phyloP scores from a whole-genome alignment of 2,329 filamentous ascomycete species.

The Colletotrichum paranaense region DNA sequence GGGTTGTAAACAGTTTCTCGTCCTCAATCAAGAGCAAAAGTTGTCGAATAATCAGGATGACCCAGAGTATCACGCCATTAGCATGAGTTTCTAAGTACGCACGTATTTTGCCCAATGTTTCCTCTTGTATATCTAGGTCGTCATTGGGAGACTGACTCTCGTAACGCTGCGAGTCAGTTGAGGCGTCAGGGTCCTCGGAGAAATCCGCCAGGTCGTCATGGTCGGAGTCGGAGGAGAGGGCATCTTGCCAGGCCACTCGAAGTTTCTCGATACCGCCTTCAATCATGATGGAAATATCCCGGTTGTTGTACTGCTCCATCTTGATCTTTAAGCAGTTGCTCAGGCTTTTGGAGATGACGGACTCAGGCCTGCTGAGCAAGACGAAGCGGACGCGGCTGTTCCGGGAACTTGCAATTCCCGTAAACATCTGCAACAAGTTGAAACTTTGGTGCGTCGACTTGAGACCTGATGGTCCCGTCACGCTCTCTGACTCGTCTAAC shows the following conservation, averaged over 20 bases:
- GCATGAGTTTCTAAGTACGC: background rate
- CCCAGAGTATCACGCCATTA: background rate
- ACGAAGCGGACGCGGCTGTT: background rate
- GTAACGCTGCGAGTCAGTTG: background rate
- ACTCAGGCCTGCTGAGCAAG: background rate
- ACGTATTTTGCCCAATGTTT: background rate
- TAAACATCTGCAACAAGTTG: background rate
- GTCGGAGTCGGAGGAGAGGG: background rate
- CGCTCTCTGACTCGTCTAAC: background rate
- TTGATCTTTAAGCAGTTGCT: fast-evolving
- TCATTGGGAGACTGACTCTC: background rate
- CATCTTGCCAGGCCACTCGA: background rate
- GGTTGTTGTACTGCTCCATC: background rate
- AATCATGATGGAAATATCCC: background rate
- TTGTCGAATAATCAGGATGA: background rate
- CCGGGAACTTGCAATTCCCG: fast-evolving
- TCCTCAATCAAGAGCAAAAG: background rate
- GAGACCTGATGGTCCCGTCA: background rate
- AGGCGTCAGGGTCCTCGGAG: background rate
- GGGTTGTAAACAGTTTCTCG: fast-evolving
- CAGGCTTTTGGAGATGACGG: background rate
- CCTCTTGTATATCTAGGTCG: background rate
- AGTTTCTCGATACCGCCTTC: background rate
- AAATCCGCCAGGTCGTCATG: background rate
- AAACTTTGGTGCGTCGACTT: background rate